Conservation (phyloP, 2,329 filamentous ascomycete genomes). For the Hymenotorrendiella dingleyae region DNA sequence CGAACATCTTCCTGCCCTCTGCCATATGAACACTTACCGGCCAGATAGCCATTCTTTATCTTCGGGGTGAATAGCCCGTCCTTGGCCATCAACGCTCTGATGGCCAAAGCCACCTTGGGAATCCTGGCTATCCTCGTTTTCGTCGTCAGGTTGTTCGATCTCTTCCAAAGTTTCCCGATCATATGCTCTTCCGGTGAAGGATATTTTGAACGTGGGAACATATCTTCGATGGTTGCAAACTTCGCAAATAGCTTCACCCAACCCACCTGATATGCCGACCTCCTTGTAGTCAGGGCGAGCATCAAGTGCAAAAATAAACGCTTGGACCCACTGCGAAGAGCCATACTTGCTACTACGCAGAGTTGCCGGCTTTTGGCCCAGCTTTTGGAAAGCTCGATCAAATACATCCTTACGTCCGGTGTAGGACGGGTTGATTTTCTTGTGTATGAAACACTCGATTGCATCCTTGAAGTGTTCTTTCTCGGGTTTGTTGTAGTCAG, state of each 20-base stretch:
- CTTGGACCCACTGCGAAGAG: constrained; percentile 62
- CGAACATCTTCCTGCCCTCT: no score
- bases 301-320: constrained; percentile 60
- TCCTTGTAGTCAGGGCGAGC: constrained; percentile 53
- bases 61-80: constrained; percentile 38
- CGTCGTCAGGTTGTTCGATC: constrained; percentile 41
- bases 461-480: constrained; percentile 69
- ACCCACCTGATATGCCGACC: constrained; percentile 20
- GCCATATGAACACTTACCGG: constrained; percentile 32
- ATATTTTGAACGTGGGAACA: constrained; percentile 58
- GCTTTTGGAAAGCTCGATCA: constrained; percentile 60
- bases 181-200: constrained; percentile 62
- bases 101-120: constrained; percentile 13
- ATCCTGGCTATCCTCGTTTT: constrained; percentile 36
- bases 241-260: constrained; percentile 36
- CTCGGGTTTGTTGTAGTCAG: constrained; percentile 58
- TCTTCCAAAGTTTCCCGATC: constrained; percentile 59
- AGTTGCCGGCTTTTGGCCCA: constrained; percentile 62
- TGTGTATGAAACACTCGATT: constrained; percentile 77
- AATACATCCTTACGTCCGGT: constrained; percentile 59
- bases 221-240: constrained; percentile 64
- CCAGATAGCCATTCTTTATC: constrained; percentile 47
- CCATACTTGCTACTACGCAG: constrained; percentile 64
- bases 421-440: constrained; percentile 69
- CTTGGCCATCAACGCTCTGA: constrained; percentile 42